These are phyloP conservation scores for Bombardia bombarda DNA, from an alignment of 495 filamentous ascomycete genomes.

Conservation along the genomic window DNA sequence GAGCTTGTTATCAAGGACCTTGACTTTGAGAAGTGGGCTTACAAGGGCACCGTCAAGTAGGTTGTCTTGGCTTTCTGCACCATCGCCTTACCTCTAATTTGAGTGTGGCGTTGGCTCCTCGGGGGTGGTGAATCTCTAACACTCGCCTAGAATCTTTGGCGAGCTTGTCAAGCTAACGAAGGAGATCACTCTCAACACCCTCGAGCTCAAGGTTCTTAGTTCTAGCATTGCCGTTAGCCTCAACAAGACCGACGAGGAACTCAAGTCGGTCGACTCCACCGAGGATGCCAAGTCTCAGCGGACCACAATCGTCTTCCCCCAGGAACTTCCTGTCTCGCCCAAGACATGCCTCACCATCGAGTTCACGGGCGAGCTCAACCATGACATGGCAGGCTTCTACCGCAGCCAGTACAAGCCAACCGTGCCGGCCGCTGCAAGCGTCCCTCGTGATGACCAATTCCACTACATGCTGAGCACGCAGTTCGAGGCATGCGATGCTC, in stretches of 20 bases:
- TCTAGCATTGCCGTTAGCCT: conserved; percentile 40
- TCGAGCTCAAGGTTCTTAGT: conserved; percentile 53
- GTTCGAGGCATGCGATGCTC: conserved; percentile 93
- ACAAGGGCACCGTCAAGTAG: conserved; percentile 71
- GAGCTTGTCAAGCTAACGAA: conserved; percentile 55
- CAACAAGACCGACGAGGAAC: conserved; percentile 38
- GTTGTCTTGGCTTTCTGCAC: no score
- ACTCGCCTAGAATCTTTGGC: conserved; percentile 32
- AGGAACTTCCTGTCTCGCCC: conserved; percentile 52
- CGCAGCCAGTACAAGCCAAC: conserved; percentile 86
- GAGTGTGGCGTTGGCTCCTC: no score
- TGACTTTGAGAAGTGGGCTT: conserved; percentile 68
- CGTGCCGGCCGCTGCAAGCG: conserved; percentile 57
- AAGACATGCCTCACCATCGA: conserved; percentile 61
- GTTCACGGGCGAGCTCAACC: conserved; percentile 84
- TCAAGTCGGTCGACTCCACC: conserved; percentile 56
- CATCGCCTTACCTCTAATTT: no score
- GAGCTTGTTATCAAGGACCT: conserved; percentile 72
- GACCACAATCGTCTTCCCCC: conserved; percentile 61
- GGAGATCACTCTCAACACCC: conserved; percentile 67
- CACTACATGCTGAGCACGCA: conserved; percentile 95
- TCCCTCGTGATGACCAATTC: conserved; percentile 68
- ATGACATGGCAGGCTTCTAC: conserved; percentile 94
- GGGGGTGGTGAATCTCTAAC: conserved; percentile 7
- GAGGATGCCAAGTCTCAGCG: conserved; percentile 78